Evolutionary conservation across 2,329 filamentous ascomycete species (phyloP), one percentile per base, ranked within the genome.

Genomic region (Metarhizium sp.): DNA sequence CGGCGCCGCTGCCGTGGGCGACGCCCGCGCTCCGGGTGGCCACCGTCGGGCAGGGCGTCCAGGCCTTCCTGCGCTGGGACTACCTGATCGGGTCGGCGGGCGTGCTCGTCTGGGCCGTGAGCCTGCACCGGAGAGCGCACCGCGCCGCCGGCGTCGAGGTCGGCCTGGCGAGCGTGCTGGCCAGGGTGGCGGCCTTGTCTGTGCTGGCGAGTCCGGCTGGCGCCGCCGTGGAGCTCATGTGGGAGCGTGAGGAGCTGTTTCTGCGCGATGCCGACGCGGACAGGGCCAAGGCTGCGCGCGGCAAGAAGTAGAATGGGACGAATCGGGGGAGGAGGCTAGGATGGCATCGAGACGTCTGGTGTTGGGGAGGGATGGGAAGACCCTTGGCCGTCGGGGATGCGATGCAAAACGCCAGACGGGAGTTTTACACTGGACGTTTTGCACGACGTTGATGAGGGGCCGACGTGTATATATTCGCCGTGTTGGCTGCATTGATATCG

Each of bases 181-280:
- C 1, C 43, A 59, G 55, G 49, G 48, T 55, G 8, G 57, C n/a
- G 11, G 38, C 50, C n/a, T 49, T 62, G 30, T 49, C 55, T 14
- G 52, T 54, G 11, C 13, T 61, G 34, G 48, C 53, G 8, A 58
- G 61, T 4, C 61, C 60, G 2, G 55, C 56, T 0, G 60, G 56
- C 2, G 53, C 61, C 5, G 60, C 59, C 6, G 59, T 61, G 2
- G 56, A 59, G 54, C 48, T 62, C 38, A 58, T 61, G 57, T 61
- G 61, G 61, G 59, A 61, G 54, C 57, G 61, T 6, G 61, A 62
- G 42, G 60, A 60, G 56, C 50, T 59, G 13, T 54, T 59, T 18
- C 49, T 60, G 11, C 52, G 30, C 14, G 47, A 38, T 14, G 13
- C 20, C 6, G 45, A 50, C 7, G 13, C 20, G 4, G 45, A 52